Base-by-base conservation (phyloP, 257 asterid genomes). In the Schizonepeta tenuifolia region DNA sequence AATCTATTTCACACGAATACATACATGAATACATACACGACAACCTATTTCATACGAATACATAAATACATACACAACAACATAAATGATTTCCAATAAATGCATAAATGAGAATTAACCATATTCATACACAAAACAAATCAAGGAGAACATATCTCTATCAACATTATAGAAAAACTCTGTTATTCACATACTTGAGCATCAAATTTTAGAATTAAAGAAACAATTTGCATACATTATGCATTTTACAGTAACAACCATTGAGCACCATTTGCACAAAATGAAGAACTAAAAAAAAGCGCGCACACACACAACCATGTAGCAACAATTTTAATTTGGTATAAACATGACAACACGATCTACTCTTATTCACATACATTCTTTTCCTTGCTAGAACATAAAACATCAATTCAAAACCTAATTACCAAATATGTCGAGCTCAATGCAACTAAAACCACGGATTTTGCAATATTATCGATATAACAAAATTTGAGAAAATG, bases 371-470 rank as follows among this genome's bases (percentile, higher is more conserved):
- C 61, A 28, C n/a, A 49, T 51, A 15, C 53, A 51, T 8, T 41
- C 1, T 3, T 20, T 28, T 36, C 14, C 44, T 40, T 15, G 33
- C 54, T 53, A 44, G 8, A 67, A 24, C 21, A 11, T 28, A 36
- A 28, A 14, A 1, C 8, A 15, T 18, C 43, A 18, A 68, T 31
- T 24, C 63, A 33, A 63, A 70, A 64, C 17, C 47, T 33, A 62
- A 57, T 49, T 6, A 9, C 6, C 63, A 41, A 57, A 43, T 9
- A 7, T 13, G 12, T 60, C 50, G 54, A 66, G 50, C 65, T 40
- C 43, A 65, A 28, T n/a, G n/a, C n/a, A n/a, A n/a, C n/a, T n/a
- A n/a, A n/a, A 63, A 70, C 17, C 13, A 57, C 26, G 14, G 43
- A 28, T 22, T 11, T 12, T 7, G 55, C 56, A 31, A 18, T 21